phyloP scores from a whole-genome alignment of 2,329 filamentous ascomycete species.

The Nectriaceae sp. region DNA sequence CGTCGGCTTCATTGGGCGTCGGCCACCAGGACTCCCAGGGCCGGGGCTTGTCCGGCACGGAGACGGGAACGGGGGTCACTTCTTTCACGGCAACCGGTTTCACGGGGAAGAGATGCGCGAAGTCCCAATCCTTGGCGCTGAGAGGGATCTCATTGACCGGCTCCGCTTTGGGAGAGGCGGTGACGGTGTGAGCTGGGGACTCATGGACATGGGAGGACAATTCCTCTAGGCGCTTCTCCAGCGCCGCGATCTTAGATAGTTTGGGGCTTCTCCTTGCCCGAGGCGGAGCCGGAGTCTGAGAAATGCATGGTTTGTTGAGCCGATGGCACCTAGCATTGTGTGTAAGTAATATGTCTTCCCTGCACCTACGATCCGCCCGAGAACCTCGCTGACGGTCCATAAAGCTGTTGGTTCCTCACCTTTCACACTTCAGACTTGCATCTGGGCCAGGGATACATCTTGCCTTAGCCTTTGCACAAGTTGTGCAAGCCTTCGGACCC shows the following conservation, averaged over 20 bases:
- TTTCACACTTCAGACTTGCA: conserved; percentile 46
- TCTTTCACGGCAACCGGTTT: conserved; percentile 4
- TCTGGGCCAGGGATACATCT: conserved; percentile 48
- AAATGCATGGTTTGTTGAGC: conserved; percentile 48
- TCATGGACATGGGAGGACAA: conserved; percentile 47
- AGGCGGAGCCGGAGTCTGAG: conserved; percentile 49
- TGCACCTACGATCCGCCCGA: not conserved
- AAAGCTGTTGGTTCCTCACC: conserved; percentile 34
- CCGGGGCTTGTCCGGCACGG: conserved; percentile 13
- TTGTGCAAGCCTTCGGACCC: conserved; percentile 51
- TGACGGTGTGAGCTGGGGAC: conserved; percentile 14
- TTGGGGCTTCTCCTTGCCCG: conserved; percentile 49
- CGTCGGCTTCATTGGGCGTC: conserved; percentile 40
- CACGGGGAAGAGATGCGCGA: conserved; percentile 39
- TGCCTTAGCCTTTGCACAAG: conserved; percentile 55
- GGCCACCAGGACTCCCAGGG: conserved; percentile 43
- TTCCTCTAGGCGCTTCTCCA: conserved; percentile 52
- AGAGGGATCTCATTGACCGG: conserved; percentile 6
- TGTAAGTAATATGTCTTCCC: conserved; percentile 13
- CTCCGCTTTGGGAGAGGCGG: conserved; percentile 9
- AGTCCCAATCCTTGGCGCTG: conserved; percentile 20
- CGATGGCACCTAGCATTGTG: conserved; percentile 45
- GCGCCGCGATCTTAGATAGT: conserved; percentile 50
- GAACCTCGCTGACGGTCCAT: not conserved
- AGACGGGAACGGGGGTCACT: conserved; percentile 9